phyloP scores from a whole-genome alignment of 495 filamentous ascomycete species.

The Hypoxylon cercidicola region DNA sequence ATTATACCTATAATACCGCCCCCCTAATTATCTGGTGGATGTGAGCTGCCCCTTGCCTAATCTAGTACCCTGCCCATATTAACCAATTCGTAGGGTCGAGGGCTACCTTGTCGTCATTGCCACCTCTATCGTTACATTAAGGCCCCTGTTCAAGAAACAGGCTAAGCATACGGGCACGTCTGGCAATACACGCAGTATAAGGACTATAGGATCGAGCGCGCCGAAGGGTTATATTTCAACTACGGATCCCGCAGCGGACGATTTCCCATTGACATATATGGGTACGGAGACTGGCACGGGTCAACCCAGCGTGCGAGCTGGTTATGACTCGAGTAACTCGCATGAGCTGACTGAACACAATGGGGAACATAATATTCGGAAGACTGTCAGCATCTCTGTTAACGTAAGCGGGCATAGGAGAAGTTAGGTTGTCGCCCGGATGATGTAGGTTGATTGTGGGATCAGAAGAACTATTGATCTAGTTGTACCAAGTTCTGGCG shows the following conservation, averaged over 20 bases:
- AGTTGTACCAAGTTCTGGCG: no score
- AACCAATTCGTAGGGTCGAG: background rate
- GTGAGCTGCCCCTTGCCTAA: background rate
- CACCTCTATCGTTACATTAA: background rate
- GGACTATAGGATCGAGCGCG: background rate
- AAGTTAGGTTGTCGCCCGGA: no score
- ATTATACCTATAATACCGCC: background rate
- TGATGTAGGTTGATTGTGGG: no score
- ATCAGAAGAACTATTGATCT: no score
- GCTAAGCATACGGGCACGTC: background rate
- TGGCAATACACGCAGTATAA: background rate
- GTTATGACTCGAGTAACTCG: background rate
- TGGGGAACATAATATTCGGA: background rate
- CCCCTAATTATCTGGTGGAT: background rate
- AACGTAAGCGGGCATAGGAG: no score
- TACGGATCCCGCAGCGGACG: background rate
- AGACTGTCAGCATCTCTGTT: slow-evolving; percentile 1
- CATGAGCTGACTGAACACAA: background rate
- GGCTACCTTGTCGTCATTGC: slow-evolving; percentile 1
- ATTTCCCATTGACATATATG: background rate
- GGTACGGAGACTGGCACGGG: background rate
- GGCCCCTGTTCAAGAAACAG: background rate
- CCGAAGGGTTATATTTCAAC: slow-evolving; percentile 2
- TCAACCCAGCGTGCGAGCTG: background rate
- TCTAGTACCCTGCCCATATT: background rate